Conservation (phyloP, 352 stramenopile species). For the Thraustochytrium sp. region DNA sequence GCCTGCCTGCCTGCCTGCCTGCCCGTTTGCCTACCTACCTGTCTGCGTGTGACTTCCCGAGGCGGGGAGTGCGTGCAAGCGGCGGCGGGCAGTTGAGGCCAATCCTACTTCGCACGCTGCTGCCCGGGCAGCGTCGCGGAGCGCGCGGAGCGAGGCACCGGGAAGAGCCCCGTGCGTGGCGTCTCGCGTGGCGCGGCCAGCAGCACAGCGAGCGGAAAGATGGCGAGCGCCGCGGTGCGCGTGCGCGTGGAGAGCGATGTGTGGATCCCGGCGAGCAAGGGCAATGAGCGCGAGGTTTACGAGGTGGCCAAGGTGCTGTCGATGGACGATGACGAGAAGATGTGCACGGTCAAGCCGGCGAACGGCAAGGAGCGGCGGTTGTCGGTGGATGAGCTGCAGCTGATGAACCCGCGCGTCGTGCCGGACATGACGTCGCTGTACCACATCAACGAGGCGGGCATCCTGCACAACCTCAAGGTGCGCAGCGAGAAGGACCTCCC, state of each 20-base stretch:
- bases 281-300: conserved; percentile 28
- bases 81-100: too few relatives aligned
- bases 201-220: too few relatives aligned
- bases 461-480: conserved; percentile 88
- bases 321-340: conserved; percentile 34
- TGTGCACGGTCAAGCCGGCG: neutral
- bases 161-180: too few relatives aligned
- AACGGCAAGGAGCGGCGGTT: neutral
- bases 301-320: conserved; percentile 29
- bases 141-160: too few relatives aligned
- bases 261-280: conserved; percentile 29
- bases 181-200: too few relatives aligned
- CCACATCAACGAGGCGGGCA: conserved; percentile 86
- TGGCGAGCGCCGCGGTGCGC: neutral
- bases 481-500: conserved; percentile 73
- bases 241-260: conserved; percentile 5
- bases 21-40: too few relatives aligned
- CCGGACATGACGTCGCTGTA: conserved; percentile 86
- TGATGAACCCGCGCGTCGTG: conserved; percentile 47
- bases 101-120: too few relatives aligned
- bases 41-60: too few relatives aligned
- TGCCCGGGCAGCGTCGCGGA: too few relatives aligned
- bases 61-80: too few relatives aligned
- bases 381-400: neutral
- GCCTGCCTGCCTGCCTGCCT: too few relatives aligned